Evolutionary conservation across 1,284 basidiomycete species (phyloP).

Genomic region (Microbotryomycetes sp.): DNA sequence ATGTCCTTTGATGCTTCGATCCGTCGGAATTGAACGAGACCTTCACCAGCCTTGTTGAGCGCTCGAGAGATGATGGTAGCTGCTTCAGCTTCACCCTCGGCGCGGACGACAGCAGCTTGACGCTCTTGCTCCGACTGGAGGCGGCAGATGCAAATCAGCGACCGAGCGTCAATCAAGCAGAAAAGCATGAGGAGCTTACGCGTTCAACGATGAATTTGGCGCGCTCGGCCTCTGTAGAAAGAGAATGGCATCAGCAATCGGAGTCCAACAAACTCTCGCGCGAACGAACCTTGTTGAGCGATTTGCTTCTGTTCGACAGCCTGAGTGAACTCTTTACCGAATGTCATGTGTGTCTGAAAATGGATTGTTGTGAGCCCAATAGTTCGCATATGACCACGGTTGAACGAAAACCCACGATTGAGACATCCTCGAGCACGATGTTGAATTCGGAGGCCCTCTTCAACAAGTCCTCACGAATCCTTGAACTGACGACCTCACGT

Average conservation of each 20-base stretch:
- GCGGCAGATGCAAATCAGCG: not conserved
- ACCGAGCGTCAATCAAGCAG: slow-evolving; percentile 1
- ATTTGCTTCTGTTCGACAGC: slow-evolving; percentile 99
- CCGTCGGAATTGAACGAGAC: slow-evolving; percentile 88
- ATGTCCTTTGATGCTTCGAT: slow-evolving; percentile 99
- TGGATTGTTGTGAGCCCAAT: not conserved
- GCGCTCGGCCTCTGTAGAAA: slow-evolving; percentile 76
- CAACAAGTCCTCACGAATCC: slow-evolving; percentile 86
- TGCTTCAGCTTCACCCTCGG: slow-evolving; percentile 97
- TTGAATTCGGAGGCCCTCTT: slow-evolving; percentile 94
- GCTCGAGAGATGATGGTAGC: slow-evolving; percentile 86
- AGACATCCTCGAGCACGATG: slow-evolving; percentile 93
- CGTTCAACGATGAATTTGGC: slow-evolving; percentile 99
- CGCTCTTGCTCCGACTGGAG: slow-evolving; percentile 92
- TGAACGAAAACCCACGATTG: slow-evolving; percentile 67
- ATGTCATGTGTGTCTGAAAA: slow-evolving; percentile 51
- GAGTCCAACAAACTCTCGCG: slow-evolving; percentile 2
- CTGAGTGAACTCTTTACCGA: slow-evolving; percentile 54
- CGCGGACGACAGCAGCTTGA: slow-evolving; percentile 94
- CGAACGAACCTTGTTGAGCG: slow-evolving; percentile 72
- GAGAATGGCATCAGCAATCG: slow-evolving; percentile 40
- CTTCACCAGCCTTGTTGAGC: slow-evolving; percentile 90
- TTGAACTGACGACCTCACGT: slow-evolving; percentile 70
- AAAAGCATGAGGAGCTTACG: slow-evolving; percentile 47
- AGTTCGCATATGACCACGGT: too few relatives aligned